Evolutionary conservation across 2,329 filamentous ascomycete species (phyloP).

Genomic region (Epichloe typhina): DNA sequence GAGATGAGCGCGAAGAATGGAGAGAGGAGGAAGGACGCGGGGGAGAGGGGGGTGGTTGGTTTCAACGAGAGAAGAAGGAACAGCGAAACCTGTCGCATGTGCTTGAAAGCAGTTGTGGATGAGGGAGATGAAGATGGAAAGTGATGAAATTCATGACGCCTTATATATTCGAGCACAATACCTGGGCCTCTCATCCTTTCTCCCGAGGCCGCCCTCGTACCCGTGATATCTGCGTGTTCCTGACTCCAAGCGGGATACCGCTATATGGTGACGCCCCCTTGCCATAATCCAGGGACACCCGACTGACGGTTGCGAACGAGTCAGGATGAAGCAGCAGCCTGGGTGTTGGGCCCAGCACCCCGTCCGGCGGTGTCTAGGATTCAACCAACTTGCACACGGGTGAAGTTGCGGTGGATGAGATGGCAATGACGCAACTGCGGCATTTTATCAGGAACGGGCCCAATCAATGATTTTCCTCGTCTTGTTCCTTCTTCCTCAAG

Average conservation of each 20-base stretch:
- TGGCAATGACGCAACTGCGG: constrained; percentile 16
- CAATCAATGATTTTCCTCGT: background rate
- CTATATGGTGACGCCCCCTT: background rate
- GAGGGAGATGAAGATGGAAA: background rate
- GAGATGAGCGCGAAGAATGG: background rate
- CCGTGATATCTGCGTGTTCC: background rate
- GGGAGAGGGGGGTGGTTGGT: no score
- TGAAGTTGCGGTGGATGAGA: constrained; percentile 13
- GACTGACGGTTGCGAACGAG: background rate
- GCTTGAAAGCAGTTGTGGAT: background rate
- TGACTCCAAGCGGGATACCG: background rate
- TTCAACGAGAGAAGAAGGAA: background rate
- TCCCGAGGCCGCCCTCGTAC: background rate
- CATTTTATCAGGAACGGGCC: constrained; percentile 17
- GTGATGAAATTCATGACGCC: background rate
- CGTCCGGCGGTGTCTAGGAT: constrained; percentile 2
- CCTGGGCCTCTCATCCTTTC: background rate
- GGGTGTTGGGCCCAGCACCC: background rate
- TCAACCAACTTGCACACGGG: constrained; percentile 7
- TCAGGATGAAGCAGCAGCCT: background rate
- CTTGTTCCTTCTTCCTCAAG: constrained; percentile 7
- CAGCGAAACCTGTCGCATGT: background rate
- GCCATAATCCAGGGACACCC: background rate
- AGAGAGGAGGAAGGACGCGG: no score
- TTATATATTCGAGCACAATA: constrained; percentile 1